Evolutionary conservation across 768 basidiomycete species (phyloP), one percentile per base, ranked within the genome.

Genomic region (Fomitopsis serialis): DNA sequence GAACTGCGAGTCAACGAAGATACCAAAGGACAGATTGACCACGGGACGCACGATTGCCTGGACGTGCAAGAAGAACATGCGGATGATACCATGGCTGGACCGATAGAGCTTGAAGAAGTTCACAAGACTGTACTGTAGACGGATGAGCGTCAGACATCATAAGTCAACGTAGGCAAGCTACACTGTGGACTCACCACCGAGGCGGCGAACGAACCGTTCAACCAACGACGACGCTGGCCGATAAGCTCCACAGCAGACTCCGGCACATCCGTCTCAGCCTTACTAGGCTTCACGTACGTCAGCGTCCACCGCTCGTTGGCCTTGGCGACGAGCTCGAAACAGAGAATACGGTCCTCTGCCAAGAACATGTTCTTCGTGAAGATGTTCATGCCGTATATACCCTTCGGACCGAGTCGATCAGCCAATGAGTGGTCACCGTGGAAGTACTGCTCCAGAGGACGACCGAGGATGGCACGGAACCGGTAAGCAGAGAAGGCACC

Each of bases 401-500:
- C 96, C 72, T 97, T 95, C 23, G 82, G 74, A 11, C 96, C 96
- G 43, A 97, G 82, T 50, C 95, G 86, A 58, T 92, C 92, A 17
- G 95, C 93, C 62, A 97, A 74, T 25, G 87, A 89, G 66, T 89
- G 87, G 68, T 94, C 93, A 61, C 88, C 88, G 63, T 89, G 87
- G 76, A 90, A 90, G 69, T 89, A 89, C 60, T 91, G 87, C 59
- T 90, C 88, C 10, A 90, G 74, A 2, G 92, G 95, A 6, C 90
- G 78, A 3, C 96, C 95, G 51, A 86, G 82, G 61, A 98, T 95
- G 36, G 95, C 95, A 21, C 87, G 84, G 72, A 73, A 98, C n/a
- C 92, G 81, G 69, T 98, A 98, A 9, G 94, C 94, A 9, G 92
- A 94, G 79, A 98, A 98, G 47, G 95, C 95, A 66, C 95, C 95